Conservation (phyloP, 1,139 yeast genomes). For the Magnusiomyces sp. region DNA sequence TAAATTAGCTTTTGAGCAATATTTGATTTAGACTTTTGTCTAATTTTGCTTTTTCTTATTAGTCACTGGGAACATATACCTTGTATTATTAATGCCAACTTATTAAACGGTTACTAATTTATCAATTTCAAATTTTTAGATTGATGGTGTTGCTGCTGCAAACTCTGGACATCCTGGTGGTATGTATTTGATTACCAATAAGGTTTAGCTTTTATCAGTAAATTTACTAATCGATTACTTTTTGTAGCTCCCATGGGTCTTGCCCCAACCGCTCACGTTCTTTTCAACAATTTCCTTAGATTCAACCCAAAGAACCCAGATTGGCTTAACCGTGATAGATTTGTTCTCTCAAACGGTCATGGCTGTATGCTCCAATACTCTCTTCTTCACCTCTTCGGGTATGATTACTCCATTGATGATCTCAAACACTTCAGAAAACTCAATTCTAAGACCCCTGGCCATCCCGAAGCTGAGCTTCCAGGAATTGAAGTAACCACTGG, state of each 20-base stretch:
- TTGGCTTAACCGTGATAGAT: slow-evolving; percentile 95
- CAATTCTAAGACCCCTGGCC: slow-evolving; percentile 92
- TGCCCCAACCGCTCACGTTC: slow-evolving; percentile 77
- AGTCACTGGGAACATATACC: no score
- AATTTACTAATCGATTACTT: neutral
- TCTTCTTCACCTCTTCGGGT: slow-evolving; percentile 79
- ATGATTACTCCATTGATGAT: slow-evolving; percentile 74
- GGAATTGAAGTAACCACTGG: slow-evolving; percentile 99
- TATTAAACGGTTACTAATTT: no score
- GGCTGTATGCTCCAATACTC: slow-evolving; percentile 90
- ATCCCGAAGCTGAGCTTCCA: slow-evolving; percentile 75
- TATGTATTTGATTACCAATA: slow-evolving; percentile 6
- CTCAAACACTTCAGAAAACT: slow-evolving; percentile 87
- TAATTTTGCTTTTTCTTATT: no score
- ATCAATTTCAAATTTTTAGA: slow-evolving; percentile 26
- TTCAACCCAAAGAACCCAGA: slow-evolving; percentile 86
- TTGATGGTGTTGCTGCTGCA: slow-evolving; percentile 81
- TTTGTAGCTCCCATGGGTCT: slow-evolving; percentile 75
- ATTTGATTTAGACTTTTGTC: no score
- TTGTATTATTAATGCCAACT: no score
- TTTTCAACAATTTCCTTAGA: slow-evolving; percentile 66
- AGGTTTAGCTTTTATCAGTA: neutral
- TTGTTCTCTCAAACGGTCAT: slow-evolving; percentile 93
- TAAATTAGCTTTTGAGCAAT: no score
- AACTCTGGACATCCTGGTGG: slow-evolving; percentile 99